Evolutionary conservation across 108 stramenopile species (phyloP), one percentile per base, ranked within the genome.

Genomic region (Fragilaria radians): DNA sequence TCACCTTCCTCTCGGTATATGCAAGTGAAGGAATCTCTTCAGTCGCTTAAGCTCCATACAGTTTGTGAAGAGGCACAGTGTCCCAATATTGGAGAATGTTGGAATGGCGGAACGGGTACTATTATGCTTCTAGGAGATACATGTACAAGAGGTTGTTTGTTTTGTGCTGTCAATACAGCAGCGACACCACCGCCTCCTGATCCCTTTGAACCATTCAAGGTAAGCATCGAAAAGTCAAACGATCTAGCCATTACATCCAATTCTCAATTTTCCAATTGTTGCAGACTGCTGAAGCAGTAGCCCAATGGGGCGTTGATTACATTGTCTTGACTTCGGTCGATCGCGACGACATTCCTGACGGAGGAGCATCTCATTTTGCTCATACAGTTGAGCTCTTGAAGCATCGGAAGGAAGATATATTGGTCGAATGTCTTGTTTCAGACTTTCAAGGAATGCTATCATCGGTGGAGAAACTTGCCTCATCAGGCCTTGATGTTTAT

Each of bases 1-100:
- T 72, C 69, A 67, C 62, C 58, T 74, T 59, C 76, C 28, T 92
- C 90, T n/a, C 68, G 87, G 21, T 93, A 93, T 62, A 59, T 62
- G 17, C 57, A 81, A 60, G 86, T 93, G 18, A 89, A 87, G 66
- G 73, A 80, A 28, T 85, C 82, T 28, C 66, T 95, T 2, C 57
- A 69, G 25, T 74, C 84, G 45, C 79, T 99, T 2, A 76, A 72
- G 26, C 71, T 99, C 46, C 62, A 93, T 63, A 98, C 99, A 1
- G 99, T 99, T 23, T 98, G 97, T 70, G 97, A 97, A 65, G 96
- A 98, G 61, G 99, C 99, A 33, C 89, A 88, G 61, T 99, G 99
- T 67, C 99, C 99, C 29, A 99, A 99, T 77, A 92, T 98, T 55
- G 99, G 99, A 36, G 99, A 99, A 71, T 99, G 99, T 63, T 99